Evolutionary conservation across 148 eudicot species (phyloP).

Genomic region (Amaranthus hypochondriacus): DNA sequence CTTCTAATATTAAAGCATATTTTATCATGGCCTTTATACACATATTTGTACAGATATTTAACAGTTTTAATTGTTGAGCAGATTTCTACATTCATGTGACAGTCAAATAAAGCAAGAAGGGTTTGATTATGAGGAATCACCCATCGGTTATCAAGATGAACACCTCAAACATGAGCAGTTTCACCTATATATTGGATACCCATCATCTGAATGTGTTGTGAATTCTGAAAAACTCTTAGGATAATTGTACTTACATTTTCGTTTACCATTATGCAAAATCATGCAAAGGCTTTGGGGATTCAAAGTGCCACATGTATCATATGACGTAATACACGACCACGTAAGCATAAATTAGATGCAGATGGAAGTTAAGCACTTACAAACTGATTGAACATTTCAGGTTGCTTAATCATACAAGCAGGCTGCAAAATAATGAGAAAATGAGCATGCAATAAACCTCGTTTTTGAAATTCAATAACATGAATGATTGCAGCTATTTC

Average conservation of each 20-base stretch:
- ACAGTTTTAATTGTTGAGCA: not conserved
- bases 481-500: not conserved
- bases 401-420: not conserved
- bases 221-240: no score
- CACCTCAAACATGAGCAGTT: not conserved
- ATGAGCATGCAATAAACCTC: not conserved
- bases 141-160: not conserved
- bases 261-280: not conserved
- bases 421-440: not conserved
- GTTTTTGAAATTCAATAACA: slow-evolving; percentile 1
- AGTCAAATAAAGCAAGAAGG: not conserved
- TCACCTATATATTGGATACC: not conserved
- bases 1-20: not conserved
- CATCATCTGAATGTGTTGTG: not conserved
- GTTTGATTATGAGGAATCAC: not conserved
- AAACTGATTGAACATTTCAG: not conserved
- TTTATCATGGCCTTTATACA: slow-evolving; percentile 15
- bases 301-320: not conserved
- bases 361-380: not conserved
- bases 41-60: not conserved
- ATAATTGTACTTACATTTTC: not conserved
- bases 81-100: not conserved
- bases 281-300: not conserved
- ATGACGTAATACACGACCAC: not conserved
- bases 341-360: not conserved